These are phyloP conservation scores for Botrytis paeoniae DNA, from an alignment of 2,329 filamentous ascomycete species.

Conservation along the genomic window DNA sequence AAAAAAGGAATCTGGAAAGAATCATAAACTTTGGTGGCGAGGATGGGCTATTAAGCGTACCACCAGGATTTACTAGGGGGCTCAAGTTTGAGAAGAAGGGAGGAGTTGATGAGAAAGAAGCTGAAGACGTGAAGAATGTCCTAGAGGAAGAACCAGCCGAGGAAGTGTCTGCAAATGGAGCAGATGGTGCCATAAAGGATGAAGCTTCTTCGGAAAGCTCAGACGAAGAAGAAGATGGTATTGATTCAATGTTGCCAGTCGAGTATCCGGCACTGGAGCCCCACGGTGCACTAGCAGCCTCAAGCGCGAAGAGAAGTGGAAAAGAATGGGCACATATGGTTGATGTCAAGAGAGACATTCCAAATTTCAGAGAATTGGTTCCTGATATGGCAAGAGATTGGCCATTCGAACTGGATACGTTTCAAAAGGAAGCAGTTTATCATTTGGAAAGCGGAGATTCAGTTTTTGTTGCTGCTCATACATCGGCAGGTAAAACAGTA, in stretches of 20 bases:
- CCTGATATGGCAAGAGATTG: constrained; percentile 95
- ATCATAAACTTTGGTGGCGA: constrained; percentile 80
- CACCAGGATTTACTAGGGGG: constrained; percentile 79
- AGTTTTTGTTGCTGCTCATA: constrained; percentile 96
- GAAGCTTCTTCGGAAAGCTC: constrained; percentile 37
- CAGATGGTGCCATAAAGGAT: constrained; percentile 35
- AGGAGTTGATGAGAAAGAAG: constrained; percentile 51
- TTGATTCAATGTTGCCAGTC: constrained; percentile 83
- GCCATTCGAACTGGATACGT: constrained; percentile 96
- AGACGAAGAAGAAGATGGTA: constrained; percentile 56
- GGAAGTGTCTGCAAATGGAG: constrained; percentile 32
- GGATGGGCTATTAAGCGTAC: constrained; percentile 73
- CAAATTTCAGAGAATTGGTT: constrained; percentile 91
- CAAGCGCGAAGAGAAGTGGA: constrained; percentile 69
- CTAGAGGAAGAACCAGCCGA: constrained; percentile 18
- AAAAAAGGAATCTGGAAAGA: constrained; percentile 65
- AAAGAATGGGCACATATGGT: constrained; percentile 98
- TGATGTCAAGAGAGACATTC: constrained; percentile 85
- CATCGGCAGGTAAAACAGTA: constrained; percentile 95
- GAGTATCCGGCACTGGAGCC: constrained; percentile 92
- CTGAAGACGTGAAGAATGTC: constrained; percentile 31
- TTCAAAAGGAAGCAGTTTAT: constrained; percentile 98
- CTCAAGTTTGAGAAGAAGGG: constrained; percentile 65
- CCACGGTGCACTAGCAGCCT: constrained; percentile 69
- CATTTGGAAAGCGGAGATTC: constrained; percentile 95